Evolutionary conservation across 1,139 yeast species (phyloP).

Genomic region (Blastobotrys malaysiensis): DNA sequence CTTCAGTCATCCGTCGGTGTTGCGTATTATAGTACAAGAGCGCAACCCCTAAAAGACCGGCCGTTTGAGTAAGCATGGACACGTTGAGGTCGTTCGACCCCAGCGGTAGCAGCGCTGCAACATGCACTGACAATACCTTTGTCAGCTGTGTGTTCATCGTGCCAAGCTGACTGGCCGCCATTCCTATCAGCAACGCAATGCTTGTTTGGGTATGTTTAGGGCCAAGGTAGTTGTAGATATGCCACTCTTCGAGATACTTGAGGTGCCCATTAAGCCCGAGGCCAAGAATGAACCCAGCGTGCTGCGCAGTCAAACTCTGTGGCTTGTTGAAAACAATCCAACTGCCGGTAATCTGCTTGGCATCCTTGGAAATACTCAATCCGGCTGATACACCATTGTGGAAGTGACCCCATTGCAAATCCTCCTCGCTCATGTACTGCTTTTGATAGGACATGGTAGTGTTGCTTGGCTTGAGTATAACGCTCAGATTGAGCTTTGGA

Average conservation of each 20-base stretch:
- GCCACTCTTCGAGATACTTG: conserved; percentile 88
- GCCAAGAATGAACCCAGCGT: conserved; percentile 93
- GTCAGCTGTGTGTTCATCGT: conserved; percentile 83
- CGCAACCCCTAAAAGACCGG: conserved; percentile 89
- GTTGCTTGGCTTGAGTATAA: conserved; percentile 62
- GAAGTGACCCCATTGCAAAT: conserved; percentile 78
- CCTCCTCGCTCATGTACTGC: conserved; percentile 46
- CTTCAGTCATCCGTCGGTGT: conserved; percentile 84
- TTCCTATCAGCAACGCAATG: conserved; percentile 81
- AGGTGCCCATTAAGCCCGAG: conserved; percentile 89
- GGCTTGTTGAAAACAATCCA: conserved; percentile 92
- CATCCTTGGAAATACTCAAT: conserved; percentile 61
- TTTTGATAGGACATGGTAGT: conserved; percentile 58
- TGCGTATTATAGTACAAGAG: conserved; percentile 70
- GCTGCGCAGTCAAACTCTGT: conserved; percentile 63
- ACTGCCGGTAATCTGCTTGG: conserved; percentile 75
- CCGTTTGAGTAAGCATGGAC: conserved; percentile 77
- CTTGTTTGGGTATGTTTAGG: conserved; percentile 85
- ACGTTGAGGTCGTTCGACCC: conserved; percentile 92
- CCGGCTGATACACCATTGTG: conserved; percentile 93
- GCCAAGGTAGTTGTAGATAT: conserved; percentile 85
- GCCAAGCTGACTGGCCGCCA: conserved; percentile 85
- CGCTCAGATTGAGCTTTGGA: conserved; percentile 67
- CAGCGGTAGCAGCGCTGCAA: conserved; percentile 82
- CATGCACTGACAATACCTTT: conserved; percentile 88